phyloP scores from a whole-genome alignment of 1,284 basidiomycete species.

The Moniliella sp. region DNA sequence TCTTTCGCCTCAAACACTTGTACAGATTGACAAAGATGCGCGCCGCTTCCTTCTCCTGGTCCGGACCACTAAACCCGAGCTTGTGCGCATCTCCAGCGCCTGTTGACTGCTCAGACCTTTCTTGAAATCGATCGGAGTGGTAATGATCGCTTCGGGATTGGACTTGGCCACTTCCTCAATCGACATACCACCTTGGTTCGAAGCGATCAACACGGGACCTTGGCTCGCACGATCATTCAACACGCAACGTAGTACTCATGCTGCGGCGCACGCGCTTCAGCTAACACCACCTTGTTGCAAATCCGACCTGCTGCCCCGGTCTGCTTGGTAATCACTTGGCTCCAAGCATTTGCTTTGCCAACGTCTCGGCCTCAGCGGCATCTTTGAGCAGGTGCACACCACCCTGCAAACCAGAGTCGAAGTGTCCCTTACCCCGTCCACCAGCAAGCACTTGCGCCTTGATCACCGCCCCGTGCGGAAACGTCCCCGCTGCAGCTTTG shows the following conservation, averaged over 20 bases:
- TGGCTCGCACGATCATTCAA: conserved; percentile 80
- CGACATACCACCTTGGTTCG: conserved; percentile 54
- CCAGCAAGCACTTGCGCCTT: conserved; percentile 98
- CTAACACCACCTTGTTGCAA: conserved; percentile 97
- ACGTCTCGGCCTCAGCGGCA: conserved; percentile 66
- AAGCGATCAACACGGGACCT: conserved; percentile 77
- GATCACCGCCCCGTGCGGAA: conserved; percentile 46
- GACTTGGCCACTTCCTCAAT: conserved; percentile 99
- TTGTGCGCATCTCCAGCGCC: conserved; percentile 63
- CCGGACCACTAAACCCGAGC: conserved; percentile 61
- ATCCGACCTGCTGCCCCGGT: conserved; percentile 75
- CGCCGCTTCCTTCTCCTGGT: conserved; percentile 60
- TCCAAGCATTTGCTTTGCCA: conserved; percentile 80
- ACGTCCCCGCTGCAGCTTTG: conserved; percentile 63
- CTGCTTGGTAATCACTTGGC: conserved; percentile 93
- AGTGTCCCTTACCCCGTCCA: conserved; percentile 92
- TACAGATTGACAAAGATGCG: conserved; percentile 85
- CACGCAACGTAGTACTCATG: conserved; percentile 95
- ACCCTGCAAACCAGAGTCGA: conserved; percentile 83
- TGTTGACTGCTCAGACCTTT: conserved; percentile 56
- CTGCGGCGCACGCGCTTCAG: conserved; percentile 71
- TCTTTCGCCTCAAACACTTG: conserved; percentile 95
- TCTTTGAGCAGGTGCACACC: conserved; percentile 88
- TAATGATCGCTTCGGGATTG: conserved; percentile 83
- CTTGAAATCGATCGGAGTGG: conserved; percentile 70